These are phyloP conservation scores for Hansenula sp. DNA, from an alignment of 1,139 yeast genomes.

Conservation along the genomic window DNA sequence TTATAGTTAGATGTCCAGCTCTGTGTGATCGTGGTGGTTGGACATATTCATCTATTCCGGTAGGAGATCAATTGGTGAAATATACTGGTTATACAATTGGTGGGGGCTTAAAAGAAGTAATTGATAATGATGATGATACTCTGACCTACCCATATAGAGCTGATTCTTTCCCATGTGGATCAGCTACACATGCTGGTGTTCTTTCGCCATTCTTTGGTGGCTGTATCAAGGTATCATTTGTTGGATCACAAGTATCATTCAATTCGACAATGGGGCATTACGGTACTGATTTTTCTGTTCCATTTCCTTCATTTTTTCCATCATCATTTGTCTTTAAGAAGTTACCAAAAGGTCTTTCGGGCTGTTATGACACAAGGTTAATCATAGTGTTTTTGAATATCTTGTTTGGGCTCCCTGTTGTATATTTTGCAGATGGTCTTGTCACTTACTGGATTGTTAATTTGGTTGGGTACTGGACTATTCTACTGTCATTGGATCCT, in stretches of 20 bases:
- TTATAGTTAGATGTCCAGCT: slow-evolving; percentile 80
- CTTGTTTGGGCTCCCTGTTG: slow-evolving; percentile 54
- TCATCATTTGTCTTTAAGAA: slow-evolving; percentile 59
- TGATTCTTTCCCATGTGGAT: slow-evolving; percentile 86
- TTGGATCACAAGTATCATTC: slow-evolving; percentile 50
- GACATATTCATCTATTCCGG: slow-evolving; percentile 73
- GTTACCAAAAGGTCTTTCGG: slow-evolving; percentile 29
- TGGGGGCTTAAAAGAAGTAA: slow-evolving; percentile 46
- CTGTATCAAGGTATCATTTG: slow-evolving; percentile 60
- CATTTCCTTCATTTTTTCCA: slow-evolving; percentile 71
- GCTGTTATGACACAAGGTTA: slow-evolving; percentile 67
- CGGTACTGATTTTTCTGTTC: slow-evolving; percentile 50
- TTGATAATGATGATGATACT: slow-evolving; percentile 14
- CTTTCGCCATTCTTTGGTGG: slow-evolving; percentile 78
- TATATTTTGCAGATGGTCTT: slow-evolving; percentile 49
- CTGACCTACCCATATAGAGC: slow-evolving; percentile 69
- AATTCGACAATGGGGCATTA: slow-evolving; percentile 40
- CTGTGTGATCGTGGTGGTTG: slow-evolving; percentile 75
- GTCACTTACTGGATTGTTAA: slow-evolving; percentile 59
- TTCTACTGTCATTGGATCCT: slow-evolving; percentile 77
- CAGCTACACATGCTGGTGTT: slow-evolving; percentile 84
- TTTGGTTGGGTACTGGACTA: slow-evolving; percentile 83
- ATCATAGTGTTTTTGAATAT: slow-evolving; percentile 54
- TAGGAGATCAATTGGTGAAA: slow-evolving; percentile 64
- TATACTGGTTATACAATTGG: slow-evolving; percentile 76